A percentile compares a stretch with the other conserved stretches of the same genome.
These are phyloP conservation scores for Boletellus ananiceps DNA, from an alignment of 768 basidiomycete genomes.

Conservation along the genomic window DNA sequence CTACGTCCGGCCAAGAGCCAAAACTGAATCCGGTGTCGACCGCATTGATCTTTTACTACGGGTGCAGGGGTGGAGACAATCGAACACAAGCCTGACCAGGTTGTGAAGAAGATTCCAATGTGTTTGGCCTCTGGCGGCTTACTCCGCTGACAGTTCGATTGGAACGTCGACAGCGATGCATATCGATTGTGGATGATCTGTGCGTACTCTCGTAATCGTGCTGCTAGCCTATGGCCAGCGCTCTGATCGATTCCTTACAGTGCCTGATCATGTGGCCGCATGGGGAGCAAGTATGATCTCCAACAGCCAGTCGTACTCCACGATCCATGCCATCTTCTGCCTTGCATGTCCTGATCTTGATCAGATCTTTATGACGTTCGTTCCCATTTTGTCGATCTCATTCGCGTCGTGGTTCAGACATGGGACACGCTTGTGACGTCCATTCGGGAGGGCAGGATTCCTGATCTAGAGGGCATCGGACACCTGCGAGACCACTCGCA, in stretches of 20 bases:
- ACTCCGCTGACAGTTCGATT: neutral
- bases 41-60: neutral
- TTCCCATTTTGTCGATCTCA: constrained; percentile 5
- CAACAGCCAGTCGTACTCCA: constrained; percentile 4
- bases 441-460: constrained; percentile 6
- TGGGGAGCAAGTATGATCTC: neutral
- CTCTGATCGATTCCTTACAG: neutral
- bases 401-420: neutral
- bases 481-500: constrained; percentile 4
- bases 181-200: neutral
- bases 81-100: neutral
- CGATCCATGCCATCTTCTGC: constrained; percentile 11
- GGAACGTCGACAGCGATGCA: constrained; percentile 1
- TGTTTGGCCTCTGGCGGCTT: neutral
- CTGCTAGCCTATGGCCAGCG: no score
- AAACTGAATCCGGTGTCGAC: constrained; percentile 1
- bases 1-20: constrained; percentile 4
- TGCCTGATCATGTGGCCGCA: neutral
- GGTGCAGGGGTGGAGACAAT: neutral
- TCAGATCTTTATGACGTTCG: neutral
- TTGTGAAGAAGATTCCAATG: neutral
- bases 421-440: constrained; percentile 4
- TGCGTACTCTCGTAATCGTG: neutral
- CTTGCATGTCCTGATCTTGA: constrained; percentile 1
- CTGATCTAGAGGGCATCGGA: constrained; percentile 6